phyloP scores from a whole-genome alignment of 106 monocot genomes.

The Apostasia ramifera region DNA sequence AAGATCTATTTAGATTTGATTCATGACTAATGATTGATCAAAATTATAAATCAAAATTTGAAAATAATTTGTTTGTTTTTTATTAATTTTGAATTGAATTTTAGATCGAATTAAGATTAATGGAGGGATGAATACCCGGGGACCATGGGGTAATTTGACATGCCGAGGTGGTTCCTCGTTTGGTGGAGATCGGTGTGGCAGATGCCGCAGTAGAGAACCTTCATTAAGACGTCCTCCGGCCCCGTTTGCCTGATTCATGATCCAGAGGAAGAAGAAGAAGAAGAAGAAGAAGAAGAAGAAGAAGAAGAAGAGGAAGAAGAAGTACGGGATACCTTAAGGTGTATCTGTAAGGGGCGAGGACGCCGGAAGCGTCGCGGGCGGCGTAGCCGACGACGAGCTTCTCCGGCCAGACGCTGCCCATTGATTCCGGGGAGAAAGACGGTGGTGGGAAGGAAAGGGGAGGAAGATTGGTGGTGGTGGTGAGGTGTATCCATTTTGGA shows the following conservation, averaged over 20 bases:
- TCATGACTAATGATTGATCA: too few relatives aligned
- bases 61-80: too few relatives aligned
- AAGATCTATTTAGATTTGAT: too few relatives aligned
- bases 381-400: slow-evolving; percentile 65
- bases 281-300: not conserved
- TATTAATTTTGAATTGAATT: not conserved
- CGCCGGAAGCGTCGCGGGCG: slow-evolving; percentile 60
- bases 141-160: slow-evolving; percentile 96
- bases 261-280: not conserved
- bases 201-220: slow-evolving; percentile 84
- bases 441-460: not conserved
- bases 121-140: slow-evolving; percentile 55
- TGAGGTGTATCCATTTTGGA: not conserved
- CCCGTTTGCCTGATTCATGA: slow-evolving; percentile 46
- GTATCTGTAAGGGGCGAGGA: slow-evolving; percentile 70
- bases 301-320: not conserved
- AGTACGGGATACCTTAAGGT: slow-evolving; percentile 42
- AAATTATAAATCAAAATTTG: too few relatives aligned
- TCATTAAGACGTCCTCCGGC: slow-evolving; percentile 76
- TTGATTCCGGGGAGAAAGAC: slow-evolving; percentile 4
- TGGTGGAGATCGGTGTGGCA: slow-evolving; percentile 97
- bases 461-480: not conserved
- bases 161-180: slow-evolving; percentile 83
- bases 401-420: slow-evolving; percentile 49
- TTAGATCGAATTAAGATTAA: not conserved